Conservation (phyloP, 352 stramenopile species). For the Pythium dissimile region DNA sequence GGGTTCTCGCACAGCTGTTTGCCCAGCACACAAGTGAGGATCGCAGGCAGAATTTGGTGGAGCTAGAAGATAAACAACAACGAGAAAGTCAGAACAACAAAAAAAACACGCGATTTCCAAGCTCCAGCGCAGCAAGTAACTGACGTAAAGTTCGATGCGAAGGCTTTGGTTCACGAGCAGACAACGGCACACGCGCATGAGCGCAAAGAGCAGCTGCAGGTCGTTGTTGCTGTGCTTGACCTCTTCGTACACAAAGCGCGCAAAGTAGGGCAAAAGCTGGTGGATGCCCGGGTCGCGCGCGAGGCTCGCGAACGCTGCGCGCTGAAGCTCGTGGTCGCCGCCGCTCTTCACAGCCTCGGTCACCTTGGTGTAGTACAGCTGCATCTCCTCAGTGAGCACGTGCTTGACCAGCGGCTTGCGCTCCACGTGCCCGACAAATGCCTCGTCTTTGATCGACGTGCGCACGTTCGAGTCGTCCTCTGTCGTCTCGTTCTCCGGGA, state of each 20-base stretch:
- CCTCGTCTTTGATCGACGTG: constrained; percentile 77
- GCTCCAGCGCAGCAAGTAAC: no score
- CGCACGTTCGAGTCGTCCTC: constrained; percentile 64
- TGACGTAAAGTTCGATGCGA: constrained; percentile 92
- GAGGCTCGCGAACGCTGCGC: constrained; percentile 74
- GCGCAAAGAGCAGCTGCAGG: constrained; percentile 67
- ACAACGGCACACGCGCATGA: constrained; percentile 89
- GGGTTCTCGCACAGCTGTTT: constrained; percentile 86
- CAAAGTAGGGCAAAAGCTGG: constrained; percentile 88
- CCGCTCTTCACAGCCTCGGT: constrained; percentile 72
- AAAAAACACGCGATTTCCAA: no score
- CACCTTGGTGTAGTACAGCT: constrained; percentile 88
- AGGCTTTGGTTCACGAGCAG: constrained; percentile 90
- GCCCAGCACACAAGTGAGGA: constrained; percentile 92
- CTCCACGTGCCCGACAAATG: constrained; percentile 62
- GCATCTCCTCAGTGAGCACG: constrained; percentile 87
- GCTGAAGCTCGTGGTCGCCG: constrained; percentile 67
- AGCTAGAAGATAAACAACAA: constrained; percentile 38
- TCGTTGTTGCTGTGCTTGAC: constrained; percentile 84
- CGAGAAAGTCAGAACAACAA: not conserved
- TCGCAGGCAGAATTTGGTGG: constrained; percentile 91
- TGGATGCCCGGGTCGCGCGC: constrained; percentile 85
- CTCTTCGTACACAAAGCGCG: constrained; percentile 86
- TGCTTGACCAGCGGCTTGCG: constrained; percentile 82
- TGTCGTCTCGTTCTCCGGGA: constrained; percentile 80